A percentile compares a stretch with the other conserved stretches of the same genome.
Conservation (phyloP, 73 alveolate species). For the Durusdinium trenchii region DNA sequence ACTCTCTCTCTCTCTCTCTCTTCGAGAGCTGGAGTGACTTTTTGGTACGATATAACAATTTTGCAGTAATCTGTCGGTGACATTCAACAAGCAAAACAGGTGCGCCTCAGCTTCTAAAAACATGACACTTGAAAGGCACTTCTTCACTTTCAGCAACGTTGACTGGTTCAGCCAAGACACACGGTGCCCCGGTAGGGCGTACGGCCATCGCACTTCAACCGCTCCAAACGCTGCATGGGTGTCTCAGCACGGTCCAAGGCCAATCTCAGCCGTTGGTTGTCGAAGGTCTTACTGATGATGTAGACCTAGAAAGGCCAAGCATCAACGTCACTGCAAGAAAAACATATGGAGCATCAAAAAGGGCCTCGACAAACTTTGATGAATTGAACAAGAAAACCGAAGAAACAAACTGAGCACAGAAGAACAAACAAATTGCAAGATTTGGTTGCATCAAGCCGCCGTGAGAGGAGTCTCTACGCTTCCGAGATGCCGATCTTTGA, state of each 20-base stretch:
- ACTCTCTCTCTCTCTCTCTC: too few species aligned
- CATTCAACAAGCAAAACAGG: too few species aligned
- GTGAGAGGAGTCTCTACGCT: neutral
- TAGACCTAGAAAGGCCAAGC: neutral
- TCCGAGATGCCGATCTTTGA: neutral
- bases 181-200: neutral
- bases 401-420: neutral
- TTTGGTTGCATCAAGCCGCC: neutral
- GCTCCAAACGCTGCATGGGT: neutral
- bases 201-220: neutral
- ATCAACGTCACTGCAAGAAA: neutral
- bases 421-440: neutral
- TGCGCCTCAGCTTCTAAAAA: too few species aligned
- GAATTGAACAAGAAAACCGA: neutral
- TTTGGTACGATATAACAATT: too few species aligned
- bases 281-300: neutral
- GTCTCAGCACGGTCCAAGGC: neutral
- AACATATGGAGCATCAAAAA: neutral
- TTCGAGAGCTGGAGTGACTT: too few species aligned
- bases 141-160: too few species aligned
- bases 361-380: neutral
- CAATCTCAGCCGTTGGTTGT: neutral
- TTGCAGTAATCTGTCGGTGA: too few species aligned
- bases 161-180: neutral
- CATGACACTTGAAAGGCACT: too few species aligned